Base-by-base conservation (phyloP, 169 alveolate genomes). In the Plasmodium relictum region DNA sequence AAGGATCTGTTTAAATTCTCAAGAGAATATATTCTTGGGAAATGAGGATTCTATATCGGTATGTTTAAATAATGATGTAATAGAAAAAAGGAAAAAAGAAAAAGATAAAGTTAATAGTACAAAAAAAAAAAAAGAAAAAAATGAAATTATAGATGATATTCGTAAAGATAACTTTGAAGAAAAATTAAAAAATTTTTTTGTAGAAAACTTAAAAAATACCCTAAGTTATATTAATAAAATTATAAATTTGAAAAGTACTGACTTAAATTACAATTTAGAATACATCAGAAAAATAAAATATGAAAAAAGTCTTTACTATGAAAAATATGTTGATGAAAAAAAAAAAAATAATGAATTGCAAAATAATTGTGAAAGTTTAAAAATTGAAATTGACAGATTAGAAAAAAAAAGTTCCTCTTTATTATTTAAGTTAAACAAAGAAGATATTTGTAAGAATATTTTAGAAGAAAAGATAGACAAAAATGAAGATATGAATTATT, bases 351-450 rank as follows among this genome's bases (percentile, higher is more conserved):
- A 18, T n/a, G 71, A 66, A 41, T 6, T 68, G 45, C 62, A 80
- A 59, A 80, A 26, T 37, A 56, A 80, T 10, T 66, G 42, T 56
- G 71, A 80, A 42, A 61, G 37, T 18, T 58, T 80, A 70, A 80
- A 54, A 70, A 66, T 80, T n/a, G 83, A 80, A 31, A 22, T 80
- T 12, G 90, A 80, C 20, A 59, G 83, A 20, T 4, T 61, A 8
- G 90, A 80, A 56, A 80, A 80, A 44, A 80, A 80, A 45, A 80
- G n/a, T 5, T 56, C 90, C 9, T 20, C 71, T 52, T 44, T 80
- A 41, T 58, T 80, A 12, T 80, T 50, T 66, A 80, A 80, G 56
- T 50, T 80, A 45, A 24, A 80, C 24, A 80, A 31, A 66, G 70
- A 52, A 16, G 52, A 44, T 44, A 66, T 80, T 6, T 69, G 83